Conservation (phyloP, 768 basidiomycete species). For the Asterophora parasitica region DNA sequence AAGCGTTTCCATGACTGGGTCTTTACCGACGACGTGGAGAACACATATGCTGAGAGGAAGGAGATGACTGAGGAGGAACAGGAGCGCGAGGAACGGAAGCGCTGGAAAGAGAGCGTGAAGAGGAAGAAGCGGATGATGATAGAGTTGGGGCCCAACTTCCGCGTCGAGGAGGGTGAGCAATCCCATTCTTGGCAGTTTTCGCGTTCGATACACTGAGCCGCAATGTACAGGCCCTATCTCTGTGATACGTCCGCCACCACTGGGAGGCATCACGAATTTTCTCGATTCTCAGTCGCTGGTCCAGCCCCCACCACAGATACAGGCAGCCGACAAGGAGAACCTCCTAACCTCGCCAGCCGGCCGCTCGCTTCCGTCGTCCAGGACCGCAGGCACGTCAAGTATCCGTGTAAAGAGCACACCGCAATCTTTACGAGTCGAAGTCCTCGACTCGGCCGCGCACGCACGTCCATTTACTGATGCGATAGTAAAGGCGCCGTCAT, state of each 20-base stretch:
- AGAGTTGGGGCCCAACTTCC: constrained; percentile 18
- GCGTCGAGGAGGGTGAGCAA: constrained; percentile 2
- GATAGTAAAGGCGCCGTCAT: constrained; percentile 10
- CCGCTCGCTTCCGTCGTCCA: not conserved
- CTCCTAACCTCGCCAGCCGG: constrained; percentile 10
- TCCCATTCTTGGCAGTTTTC: not conserved
- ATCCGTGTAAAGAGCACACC: constrained; percentile 13
- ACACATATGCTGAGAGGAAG: constrained; percentile 21
- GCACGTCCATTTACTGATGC: no score
- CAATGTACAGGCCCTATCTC: no score
- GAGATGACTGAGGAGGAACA: constrained; percentile 24
- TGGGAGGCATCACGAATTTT: constrained; percentile 17
- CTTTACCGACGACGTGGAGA: constrained; percentile 28
- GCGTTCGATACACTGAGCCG: no score
- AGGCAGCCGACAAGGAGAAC: constrained; percentile 25
- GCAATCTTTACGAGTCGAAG: not conserved
- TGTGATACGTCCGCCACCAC: constrained; percentile 15
- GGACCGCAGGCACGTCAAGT: constrained; percentile 4
- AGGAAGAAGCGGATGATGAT: constrained; percentile 21
- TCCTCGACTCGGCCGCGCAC: constrained; percentile 4
- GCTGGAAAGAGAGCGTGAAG: constrained; percentile 15
- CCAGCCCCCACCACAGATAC: not conserved
- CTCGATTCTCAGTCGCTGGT: no score
- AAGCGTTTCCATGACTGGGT: constrained; percentile 39
- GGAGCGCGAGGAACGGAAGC: constrained; percentile 11